phyloP scores from a whole-genome alignment of 371 early-diverging fungal species.

The Mucor ambiguus region DNA sequence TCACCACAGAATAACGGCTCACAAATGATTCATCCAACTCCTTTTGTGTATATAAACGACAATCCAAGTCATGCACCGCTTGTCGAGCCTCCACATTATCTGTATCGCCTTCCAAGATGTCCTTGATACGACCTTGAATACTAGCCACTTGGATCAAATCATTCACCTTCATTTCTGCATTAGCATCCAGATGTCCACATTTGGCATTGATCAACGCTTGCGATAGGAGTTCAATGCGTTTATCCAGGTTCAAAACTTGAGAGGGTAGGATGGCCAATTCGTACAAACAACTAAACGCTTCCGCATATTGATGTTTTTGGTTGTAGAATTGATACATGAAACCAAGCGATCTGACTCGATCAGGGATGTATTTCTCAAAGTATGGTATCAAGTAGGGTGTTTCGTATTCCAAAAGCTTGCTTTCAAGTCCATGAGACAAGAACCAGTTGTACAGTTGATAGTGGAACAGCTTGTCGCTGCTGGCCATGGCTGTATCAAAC shows the following conservation, averaged over 20 bases:
- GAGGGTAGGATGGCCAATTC: conserved; percentile 55
- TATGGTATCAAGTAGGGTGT: conserved; percentile 72
- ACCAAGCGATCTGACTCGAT: conserved; percentile 52
- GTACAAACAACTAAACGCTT: conserved; percentile 69
- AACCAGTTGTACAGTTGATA: conserved; percentile 73
- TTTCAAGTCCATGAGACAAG: conserved; percentile 38
- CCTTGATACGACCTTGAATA: conserved; percentile 1
- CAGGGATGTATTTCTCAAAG: conserved; percentile 55
- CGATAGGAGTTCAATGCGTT: conserved; percentile 71
- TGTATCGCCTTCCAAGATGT: background rate
- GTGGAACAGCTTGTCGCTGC: conserved; percentile 70
- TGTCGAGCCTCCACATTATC: background rate
- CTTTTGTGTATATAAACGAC: background rate
- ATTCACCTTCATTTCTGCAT: background rate
- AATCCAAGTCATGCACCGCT: background rate
- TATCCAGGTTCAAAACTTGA: conserved; percentile 39
- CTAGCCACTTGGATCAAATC: background rate
- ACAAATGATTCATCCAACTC: background rate
- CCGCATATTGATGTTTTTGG: conserved; percentile 59
- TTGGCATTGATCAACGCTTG: conserved; percentile 74
- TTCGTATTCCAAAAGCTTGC: conserved; percentile 33
- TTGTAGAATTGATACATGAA: conserved; percentile 81
- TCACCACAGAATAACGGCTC: background rate
- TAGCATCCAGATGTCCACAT: conserved; percentile 34
- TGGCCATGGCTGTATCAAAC: conserved; percentile 42